phyloP scores from a whole-genome alignment of 192 early-diverging fungal species.

The Umbelopsis sp. region DNA sequence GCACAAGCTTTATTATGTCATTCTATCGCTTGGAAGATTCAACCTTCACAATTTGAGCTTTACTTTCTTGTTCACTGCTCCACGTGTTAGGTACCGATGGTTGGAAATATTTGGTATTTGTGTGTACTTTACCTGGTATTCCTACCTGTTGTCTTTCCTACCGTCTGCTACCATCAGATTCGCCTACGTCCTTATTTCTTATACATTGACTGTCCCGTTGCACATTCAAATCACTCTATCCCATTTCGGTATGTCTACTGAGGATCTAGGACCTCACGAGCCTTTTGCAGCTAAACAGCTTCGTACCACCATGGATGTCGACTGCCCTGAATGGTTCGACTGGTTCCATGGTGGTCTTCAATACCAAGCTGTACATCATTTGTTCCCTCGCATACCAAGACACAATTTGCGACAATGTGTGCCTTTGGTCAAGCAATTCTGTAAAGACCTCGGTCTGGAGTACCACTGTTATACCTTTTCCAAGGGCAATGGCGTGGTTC shows the following conservation, averaged over 20 bases:
- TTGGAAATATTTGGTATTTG: constrained; percentile 77
- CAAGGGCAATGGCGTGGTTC: constrained; percentile 79
- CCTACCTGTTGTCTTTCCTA: constrained; percentile 65
- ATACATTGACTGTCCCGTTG: constrained; percentile 82
- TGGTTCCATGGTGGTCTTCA: constrained; percentile 98
- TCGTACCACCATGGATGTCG: constrained; percentile 95
- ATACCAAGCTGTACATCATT: constrained; percentile 95
- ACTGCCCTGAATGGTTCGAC: constrained; percentile 91
- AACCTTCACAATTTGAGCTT: constrained; percentile 85
- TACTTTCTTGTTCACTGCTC: constrained; percentile 63
- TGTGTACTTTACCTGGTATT: constrained; percentile 83
- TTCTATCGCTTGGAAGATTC: constrained; percentile 91
- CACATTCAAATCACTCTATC: constrained; percentile 97
- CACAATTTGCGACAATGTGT: constrained; percentile 80
- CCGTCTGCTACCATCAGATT: constrained; percentile 66
- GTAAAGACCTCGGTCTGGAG: constrained; percentile 70
- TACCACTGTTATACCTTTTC: constrained; percentile 83
- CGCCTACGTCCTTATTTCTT: constrained; percentile 75
- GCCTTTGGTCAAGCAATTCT: constrained; percentile 77
- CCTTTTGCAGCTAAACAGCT: constrained; percentile 85
- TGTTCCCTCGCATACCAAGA: constrained; percentile 92
- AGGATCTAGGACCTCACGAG: constrained; percentile 70
- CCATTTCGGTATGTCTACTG: constrained; percentile 94
- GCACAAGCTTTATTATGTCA: constrained; percentile 84
- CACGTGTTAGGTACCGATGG: constrained; percentile 70